These are phyloP conservation scores for Quercus engelmannii DNA, from an alignment of 306 rosid genomes.

Conservation along the genomic window DNA sequence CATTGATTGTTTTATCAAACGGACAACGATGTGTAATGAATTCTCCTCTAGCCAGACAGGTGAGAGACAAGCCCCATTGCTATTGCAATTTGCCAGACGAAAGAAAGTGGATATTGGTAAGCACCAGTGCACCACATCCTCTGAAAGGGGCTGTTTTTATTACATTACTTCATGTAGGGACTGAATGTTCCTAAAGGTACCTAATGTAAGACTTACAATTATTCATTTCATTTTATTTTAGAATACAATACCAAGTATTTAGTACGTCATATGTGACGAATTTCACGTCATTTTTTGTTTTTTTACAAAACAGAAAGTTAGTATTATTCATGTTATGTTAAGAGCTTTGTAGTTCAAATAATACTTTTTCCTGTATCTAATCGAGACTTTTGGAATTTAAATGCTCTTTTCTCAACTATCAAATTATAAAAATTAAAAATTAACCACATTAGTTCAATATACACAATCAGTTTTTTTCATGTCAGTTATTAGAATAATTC, in stretches of 20 bases:
- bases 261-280: neutral
- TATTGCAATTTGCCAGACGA: slow-evolving; percentile 28
- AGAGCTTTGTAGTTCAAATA: no score
- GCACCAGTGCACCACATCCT: slow-evolving; percentile 6
- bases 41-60: slow-evolving; percentile 25
- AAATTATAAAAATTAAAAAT: no score
- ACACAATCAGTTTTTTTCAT: no score
- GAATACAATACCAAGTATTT: neutral
- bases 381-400: no score
- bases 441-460: no score
- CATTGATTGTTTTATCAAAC: slow-evolving; percentile 24
- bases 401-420: no score
- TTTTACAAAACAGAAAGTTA: neutral
- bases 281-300: neutral
- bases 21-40: slow-evolving; percentile 28
- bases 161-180: slow-evolving; percentile 25
- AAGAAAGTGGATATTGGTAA: slow-evolving; percentile 28
- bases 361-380: no score
- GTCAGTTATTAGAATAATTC: no score
- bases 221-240: no score
- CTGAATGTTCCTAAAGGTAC: slow-evolving; percentile 11
- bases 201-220: slow-evolving; percentile 20
- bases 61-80: slow-evolving; percentile 22
- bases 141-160: slow-evolving; percentile 20
- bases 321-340: no score